Conservation (phyloP, 2,329 filamentous ascomycete species). For the Neopestalotiopsis sp. region DNA sequence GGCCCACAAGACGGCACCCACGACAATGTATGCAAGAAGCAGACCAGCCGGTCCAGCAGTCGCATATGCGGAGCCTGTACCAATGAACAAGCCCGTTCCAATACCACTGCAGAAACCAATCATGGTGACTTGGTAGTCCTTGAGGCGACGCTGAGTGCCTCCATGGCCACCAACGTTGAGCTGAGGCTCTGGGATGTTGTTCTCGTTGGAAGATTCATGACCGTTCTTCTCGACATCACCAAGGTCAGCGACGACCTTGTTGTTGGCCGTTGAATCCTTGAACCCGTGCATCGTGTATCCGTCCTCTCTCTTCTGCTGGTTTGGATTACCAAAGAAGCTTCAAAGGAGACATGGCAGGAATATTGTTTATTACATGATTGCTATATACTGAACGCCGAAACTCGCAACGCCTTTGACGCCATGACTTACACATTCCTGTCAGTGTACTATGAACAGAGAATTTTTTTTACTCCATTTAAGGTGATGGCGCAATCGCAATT, state of each 20-base stretch:
- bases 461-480: not conserved
- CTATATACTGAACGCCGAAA: not conserved
- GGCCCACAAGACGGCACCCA: conserved; percentile 49
- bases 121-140: conserved; percentile 24
- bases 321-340: not conserved
- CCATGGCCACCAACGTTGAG: conserved; percentile 22
- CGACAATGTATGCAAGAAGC: conserved; percentile 51
- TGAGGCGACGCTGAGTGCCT: conserved; percentile 21
- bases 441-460: not conserved
- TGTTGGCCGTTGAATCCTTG: not conserved
- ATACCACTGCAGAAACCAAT: conserved; percentile 23
- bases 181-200: conserved; percentile 4
- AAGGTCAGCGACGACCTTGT: not conserved
- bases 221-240: conserved; percentile 5
- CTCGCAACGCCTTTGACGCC: too few relatives aligned
- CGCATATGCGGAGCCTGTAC: conserved; percentile 32
- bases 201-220: not conserved
- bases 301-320: too few relatives aligned
- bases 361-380: not conserved
- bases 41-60: conserved; percentile 44
- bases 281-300: not conserved
- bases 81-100: conserved; percentile 24
- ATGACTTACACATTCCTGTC: not conserved
- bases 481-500: not conserved
- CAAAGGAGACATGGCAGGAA: not conserved